Conservation (phyloP, 306 rosid species). For the Parietaria judaica region DNA sequence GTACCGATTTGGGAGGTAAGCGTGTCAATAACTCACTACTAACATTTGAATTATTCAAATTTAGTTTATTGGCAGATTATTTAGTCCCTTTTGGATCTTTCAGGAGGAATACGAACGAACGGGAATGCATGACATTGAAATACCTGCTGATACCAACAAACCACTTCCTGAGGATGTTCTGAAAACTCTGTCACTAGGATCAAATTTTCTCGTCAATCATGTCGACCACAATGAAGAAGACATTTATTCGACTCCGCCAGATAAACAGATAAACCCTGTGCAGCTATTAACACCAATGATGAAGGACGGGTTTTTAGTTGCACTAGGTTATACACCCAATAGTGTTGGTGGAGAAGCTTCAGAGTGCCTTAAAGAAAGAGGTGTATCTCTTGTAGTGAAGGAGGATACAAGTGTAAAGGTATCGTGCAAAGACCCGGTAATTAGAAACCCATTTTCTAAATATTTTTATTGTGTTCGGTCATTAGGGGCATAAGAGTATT, state of each 20-base stretch:
- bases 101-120: constrained; percentile 71
- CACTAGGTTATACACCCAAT: constrained; percentile 20
- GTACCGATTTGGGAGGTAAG: constrained; percentile 87
- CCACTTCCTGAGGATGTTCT: constrained; percentile 67
- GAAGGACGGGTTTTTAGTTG: constrained; percentile 21
- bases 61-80: constrained; percentile 8
- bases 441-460: no score
- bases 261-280: constrained; percentile 35
- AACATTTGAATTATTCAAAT: not conserved
- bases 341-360: constrained; percentile 16
- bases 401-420: constrained; percentile 22
- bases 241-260: constrained; percentile 28
- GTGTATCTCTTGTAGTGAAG: constrained; percentile 26
- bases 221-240: constrained; percentile 36
- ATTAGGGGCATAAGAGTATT: no score
- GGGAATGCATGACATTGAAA: constrained; percentile 38
- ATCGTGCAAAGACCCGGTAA: constrained; percentile 10
- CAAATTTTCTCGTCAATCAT: constrained; percentile 42
- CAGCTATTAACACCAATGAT: constrained; percentile 17
- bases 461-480: no score
- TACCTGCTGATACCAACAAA: constrained; percentile 52
- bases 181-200: constrained; percentile 46
- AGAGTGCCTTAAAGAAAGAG: constrained; percentile 36
- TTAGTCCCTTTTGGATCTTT: constrained; percentile 13
- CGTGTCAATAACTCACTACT: constrained; percentile 16